A percentile compares a stretch with the other conserved stretches of the same genome.
Evolutionary conservation across 73 alveolate species (phyloP).

Genomic region (Paramecium sonneborni): DNA sequence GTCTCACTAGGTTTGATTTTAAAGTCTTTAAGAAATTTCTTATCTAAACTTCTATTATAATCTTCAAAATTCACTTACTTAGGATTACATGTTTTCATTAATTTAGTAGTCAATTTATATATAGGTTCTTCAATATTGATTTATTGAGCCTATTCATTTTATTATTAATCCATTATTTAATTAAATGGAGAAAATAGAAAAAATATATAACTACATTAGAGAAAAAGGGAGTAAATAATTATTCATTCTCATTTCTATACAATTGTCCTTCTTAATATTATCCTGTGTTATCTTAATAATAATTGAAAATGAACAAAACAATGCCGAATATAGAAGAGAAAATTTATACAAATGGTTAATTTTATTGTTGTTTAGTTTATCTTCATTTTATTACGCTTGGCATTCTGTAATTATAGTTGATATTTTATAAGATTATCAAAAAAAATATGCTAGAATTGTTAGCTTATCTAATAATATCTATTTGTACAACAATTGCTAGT

Average conservation of each 20-base stretch:
- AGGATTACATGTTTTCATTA: conserved; percentile 24
- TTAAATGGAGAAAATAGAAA: neutral
- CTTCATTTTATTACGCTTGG: conserved; percentile 27
- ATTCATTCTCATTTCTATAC: neutral
- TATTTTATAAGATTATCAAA: neutral
- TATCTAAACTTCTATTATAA: neutral
- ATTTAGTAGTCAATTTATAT: neutral
- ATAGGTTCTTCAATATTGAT: neutral
- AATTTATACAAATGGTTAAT: conserved; percentile 36
- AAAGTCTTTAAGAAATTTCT: conserved; percentile 8
- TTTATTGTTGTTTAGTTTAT: neutral
- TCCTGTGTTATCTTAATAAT: neutral
- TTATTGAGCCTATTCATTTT: neutral
- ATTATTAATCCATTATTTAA: neutral
- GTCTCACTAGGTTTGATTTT: neutral
- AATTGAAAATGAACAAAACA: neutral
- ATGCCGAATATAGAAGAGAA: neutral
- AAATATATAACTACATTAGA: neutral
- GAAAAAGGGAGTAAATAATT: neutral
- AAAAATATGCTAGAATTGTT: conserved; percentile 28
- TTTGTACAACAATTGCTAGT: conserved; percentile 14
- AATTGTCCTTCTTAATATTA: neutral
- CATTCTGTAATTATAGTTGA: conserved; percentile 11
- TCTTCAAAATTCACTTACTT: neutral
- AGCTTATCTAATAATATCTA: neutral